phyloP scores from a whole-genome alignment of 306 rosid species.

The Medicago lupulina region DNA sequence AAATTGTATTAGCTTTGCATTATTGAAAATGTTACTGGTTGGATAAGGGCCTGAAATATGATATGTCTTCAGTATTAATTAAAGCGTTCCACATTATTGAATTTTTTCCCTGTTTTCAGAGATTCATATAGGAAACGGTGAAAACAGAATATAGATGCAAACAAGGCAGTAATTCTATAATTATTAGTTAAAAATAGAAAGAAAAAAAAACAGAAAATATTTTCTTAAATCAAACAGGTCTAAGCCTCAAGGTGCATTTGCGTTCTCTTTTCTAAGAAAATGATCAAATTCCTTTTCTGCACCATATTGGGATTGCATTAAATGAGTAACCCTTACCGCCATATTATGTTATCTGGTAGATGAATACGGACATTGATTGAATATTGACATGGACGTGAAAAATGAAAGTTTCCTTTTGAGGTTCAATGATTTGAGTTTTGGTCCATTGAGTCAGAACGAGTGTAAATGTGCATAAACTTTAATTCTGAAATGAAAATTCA shows the following conservation, averaged over 20 bases:
- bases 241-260: not conserved
- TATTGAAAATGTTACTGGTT: not conserved
- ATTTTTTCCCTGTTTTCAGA: not conserved
- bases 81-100: not conserved
- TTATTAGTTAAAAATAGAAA: not conserved
- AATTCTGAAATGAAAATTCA: not conserved
- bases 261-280: not conserved
- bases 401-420: not conserved
- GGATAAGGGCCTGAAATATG: not conserved
- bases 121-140: not conserved
- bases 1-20: constrained; percentile 20
- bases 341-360: not conserved
- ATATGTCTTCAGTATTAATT: not conserved
- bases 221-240: not conserved
- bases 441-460: not conserved
- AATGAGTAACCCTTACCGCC: not conserved
- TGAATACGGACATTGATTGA: not conserved
- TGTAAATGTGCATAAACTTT: not conserved
- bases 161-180: not conserved
- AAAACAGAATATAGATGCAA: not conserved
- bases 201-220: not conserved
- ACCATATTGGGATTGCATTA: not conserved
- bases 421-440: not conserved
- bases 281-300: not conserved
- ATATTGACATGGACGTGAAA: not conserved